Conservation (phyloP, 179 eudicot species). For the Gypsophila paniculata region DNA sequence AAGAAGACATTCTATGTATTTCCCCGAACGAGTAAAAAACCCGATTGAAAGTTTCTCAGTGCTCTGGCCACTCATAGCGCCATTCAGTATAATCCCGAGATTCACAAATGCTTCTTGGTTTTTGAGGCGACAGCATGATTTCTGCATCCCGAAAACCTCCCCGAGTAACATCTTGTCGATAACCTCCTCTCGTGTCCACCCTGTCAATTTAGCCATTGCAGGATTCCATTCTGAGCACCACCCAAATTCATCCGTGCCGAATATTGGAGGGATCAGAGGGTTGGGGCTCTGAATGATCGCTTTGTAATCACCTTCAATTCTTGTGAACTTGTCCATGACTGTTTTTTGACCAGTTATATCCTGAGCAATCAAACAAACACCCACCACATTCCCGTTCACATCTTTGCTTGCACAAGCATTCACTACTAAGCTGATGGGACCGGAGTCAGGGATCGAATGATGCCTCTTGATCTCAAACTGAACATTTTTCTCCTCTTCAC, state of each 20-base stretch:
- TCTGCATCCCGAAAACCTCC: constrained; percentile 65
- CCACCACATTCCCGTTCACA: constrained; percentile 57
- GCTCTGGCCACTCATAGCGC: constrained; percentile 65
- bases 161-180: constrained; percentile 80
- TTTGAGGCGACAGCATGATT: constrained; percentile 66
- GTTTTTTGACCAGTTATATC: constrained; percentile 74
- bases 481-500: constrained; percentile 67
- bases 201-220: constrained; percentile 70
- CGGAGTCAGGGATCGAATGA: constrained; percentile 37
- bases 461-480: constrained; percentile 75
- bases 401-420: constrained; percentile 90
- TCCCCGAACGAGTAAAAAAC: constrained; percentile 58
- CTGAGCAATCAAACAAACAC: constrained; percentile 83
- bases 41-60: constrained; percentile 70
- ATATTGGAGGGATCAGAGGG: constrained; percentile 85
- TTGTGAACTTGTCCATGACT: constrained; percentile 87
- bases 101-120: constrained; percentile 78
- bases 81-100: constrained; percentile 60
- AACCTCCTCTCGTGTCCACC: constrained; percentile 57
- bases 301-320: constrained; percentile 83
- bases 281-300: constrained; percentile 85
- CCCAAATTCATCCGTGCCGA: constrained; percentile 86
- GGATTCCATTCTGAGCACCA: constrained; percentile 96
- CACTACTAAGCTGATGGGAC: constrained; percentile 66
- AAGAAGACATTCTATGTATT: constrained; percentile 70